Evolutionary conservation across 805 yeast genomes (phyloP), one percentile per base, ranked within the genome.

Genomic region (Priceomyces haplophilus): DNA sequence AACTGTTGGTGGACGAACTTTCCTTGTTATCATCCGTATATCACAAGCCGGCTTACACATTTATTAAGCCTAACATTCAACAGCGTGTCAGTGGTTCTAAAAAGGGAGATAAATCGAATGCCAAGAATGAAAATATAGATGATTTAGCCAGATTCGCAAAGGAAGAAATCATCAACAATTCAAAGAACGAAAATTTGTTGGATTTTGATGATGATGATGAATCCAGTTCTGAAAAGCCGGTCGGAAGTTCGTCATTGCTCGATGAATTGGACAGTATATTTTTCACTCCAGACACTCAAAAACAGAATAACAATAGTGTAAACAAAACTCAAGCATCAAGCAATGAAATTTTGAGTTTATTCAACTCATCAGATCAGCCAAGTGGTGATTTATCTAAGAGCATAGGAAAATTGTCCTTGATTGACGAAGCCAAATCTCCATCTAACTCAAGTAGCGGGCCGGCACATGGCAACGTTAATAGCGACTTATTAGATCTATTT

Each of bases 1-100:
- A 82, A 33, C 83, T 80, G 48, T 72, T 93, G 38, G 57, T 91
- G 23, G 59, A 68, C n/a, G 96, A 91, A 58, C 65, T 91, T 43
- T 82, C 95, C 2, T 84, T 93, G 7, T 74, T 93, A 47, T 83
- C 96, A 30, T 88, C 97, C 0, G 93, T 93, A 2, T 88, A 88
- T 57, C 95, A 85, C 63, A 85, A 84, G 57, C 96, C 97, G 10
- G 80, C 86, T 4, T 69, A 79, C 15, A 71, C 80, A 25, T 84
- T 85, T 54, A 68, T 81, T 49, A 76, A 75, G 43, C 58, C 66
- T 51, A 50, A 62, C 38, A 50, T 62, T 4, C 45, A 58, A 47
- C 43, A 59, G 47, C 72, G 72, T 41, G 71, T 73, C 38, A 33
- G 24, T 29, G 20, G 33, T 30, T 35, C 24, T 11, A 40, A 41